Conservation (phyloP, 768 basidiomycete species). For the Pleurotus pulmonarius region DNA sequence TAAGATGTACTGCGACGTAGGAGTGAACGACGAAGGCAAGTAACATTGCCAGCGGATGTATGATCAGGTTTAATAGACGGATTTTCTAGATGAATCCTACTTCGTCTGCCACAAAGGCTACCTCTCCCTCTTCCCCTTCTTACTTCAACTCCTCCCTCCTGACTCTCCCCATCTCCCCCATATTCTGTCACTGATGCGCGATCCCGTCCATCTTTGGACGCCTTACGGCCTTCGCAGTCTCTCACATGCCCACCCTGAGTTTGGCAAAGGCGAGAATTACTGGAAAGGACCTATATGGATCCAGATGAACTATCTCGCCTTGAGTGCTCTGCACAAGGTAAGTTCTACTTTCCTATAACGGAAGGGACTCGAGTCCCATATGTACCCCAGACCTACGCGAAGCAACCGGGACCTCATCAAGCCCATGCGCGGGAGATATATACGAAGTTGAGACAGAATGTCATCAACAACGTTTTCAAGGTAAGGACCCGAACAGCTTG, state of each 20-base stretch:
- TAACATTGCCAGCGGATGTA: conserved; percentile 9
- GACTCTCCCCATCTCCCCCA: conserved; percentile 76
- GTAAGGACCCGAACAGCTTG: conserved; percentile 17
- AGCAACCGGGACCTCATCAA: conserved; percentile 78
- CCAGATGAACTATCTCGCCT: conserved; percentile 92
- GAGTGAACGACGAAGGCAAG: conserved; percentile 79
- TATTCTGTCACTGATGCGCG: conserved; percentile 76
- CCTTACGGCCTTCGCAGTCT: conserved; percentile 85
- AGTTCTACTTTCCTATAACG: conserved; percentile 1
- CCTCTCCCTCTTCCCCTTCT: conserved; percentile 90
- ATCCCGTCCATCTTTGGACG: conserved; percentile 90
- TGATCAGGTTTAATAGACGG: neutral
- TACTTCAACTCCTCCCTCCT: conserved; percentile 74
- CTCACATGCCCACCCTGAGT: conserved; percentile 84
- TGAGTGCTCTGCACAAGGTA: conserved; percentile 77
- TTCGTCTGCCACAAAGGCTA: conserved; percentile 92
- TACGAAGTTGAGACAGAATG: conserved; percentile 69
- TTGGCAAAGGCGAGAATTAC: conserved; percentile 92
- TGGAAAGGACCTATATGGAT: conserved; percentile 98
- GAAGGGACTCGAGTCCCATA: no score
- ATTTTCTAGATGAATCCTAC: conserved; percentile 75
- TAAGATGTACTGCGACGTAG: conserved; percentile 91
- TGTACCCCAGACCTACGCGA: conserved; percentile 63
- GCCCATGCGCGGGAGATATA: conserved; percentile 76
- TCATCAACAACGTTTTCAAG: conserved; percentile 79